Evolutionary conservation across 768 basidiomycete genomes (phyloP), one percentile per base, ranked within the genome.

Genomic region (Lentinula detonsa): DNA sequence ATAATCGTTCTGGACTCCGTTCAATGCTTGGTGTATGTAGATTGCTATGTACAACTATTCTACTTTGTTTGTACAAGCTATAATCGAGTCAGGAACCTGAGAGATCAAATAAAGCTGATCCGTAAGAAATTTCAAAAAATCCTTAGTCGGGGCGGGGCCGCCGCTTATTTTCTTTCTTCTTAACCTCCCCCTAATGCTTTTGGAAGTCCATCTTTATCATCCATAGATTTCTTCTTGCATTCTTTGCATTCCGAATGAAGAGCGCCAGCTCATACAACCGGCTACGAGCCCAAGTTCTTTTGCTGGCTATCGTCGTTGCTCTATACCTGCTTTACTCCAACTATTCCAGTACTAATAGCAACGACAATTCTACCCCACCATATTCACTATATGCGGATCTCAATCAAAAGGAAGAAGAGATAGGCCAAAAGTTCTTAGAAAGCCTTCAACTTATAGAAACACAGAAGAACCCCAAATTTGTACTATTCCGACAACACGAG

Each of bases 401-500:
- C 6, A 64, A 71, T 52, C 61, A 65, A 10, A 59, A 67, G 23
- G 79, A 80, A 61, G 28, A 69, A 1, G 54, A 66, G 43, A 57
- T 68, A 7, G 78, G 76, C 5, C 68, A 69, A 33, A 64, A 63
- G 28, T 57, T 74, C 28, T 10, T 56, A 43, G 23, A 56, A 33
- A 56, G 55, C 21, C 13, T 43, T 21, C 21, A 56, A 23, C 23
- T 67, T 69, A 28, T 63, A 69, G 50, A 71, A 69, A 53, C 61
- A 62, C 37, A 65, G 43, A 50, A 40, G 69, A n/a, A 56, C 10
- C 68, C 67, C 35, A 77, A 72, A 68, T 80, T 74, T 67, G 79
- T 81, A 2, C 64, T 73, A 54, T 80, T 79, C 62, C 74, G 71
- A 60, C 80, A 80, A 62, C 70, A 80, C 16, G 76, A 76, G 52